phyloP scores from a whole-genome alignment of 768 basidiomycete species.

The Lactarius tabidus region DNA sequence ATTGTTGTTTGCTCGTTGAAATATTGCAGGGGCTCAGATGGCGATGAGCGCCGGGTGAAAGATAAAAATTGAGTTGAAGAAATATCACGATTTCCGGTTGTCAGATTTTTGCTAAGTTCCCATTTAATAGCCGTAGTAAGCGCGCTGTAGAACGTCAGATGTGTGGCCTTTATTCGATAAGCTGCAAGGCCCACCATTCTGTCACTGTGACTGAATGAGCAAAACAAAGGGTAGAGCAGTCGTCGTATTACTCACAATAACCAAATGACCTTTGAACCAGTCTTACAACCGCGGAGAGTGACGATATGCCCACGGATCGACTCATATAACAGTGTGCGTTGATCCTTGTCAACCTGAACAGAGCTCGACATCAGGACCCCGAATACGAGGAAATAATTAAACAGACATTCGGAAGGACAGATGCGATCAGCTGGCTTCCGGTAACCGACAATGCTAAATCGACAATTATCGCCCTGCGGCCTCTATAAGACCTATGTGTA shows the following conservation, averaged over 20 bases:
- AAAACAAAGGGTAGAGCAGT: background rate
- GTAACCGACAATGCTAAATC: slow-evolving; percentile 80
- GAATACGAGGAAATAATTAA: background rate
- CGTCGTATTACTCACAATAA: slow-evolving; percentile 50
- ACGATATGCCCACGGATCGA: slow-evolving; percentile 87
- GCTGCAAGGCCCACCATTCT: slow-evolving; percentile 45
- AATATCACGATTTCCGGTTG: slow-evolving; percentile 21
- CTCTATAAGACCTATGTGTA: slow-evolving; percentile 33
- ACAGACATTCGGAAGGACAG: slow-evolving; percentile 69
- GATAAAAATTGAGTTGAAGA: slow-evolving; percentile 13
- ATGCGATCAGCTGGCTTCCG: slow-evolving; percentile 83
- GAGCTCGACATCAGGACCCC: slow-evolving; percentile 4
- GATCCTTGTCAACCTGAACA: slow-evolving; percentile 76
- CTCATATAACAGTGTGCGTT: slow-evolving; percentile 75
- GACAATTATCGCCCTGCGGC: slow-evolving; percentile 80
- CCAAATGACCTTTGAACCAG: slow-evolving; percentile 90
- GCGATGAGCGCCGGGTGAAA: slow-evolving; percentile 8
- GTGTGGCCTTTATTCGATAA: background rate
- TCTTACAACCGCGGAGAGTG: slow-evolving; percentile 86
- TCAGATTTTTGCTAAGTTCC: slow-evolving; percentile 11
- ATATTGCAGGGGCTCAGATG: slow-evolving; percentile 22
- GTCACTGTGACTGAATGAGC: slow-evolving; percentile 38
- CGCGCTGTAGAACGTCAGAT: slow-evolving; percentile 40
- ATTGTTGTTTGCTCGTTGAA: slow-evolving; percentile 14
- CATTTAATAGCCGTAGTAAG: slow-evolving; percentile 48